phyloP scores from a whole-genome alignment of 2,329 filamentous ascomycete genomes.

The Bipolaris cookei region DNA sequence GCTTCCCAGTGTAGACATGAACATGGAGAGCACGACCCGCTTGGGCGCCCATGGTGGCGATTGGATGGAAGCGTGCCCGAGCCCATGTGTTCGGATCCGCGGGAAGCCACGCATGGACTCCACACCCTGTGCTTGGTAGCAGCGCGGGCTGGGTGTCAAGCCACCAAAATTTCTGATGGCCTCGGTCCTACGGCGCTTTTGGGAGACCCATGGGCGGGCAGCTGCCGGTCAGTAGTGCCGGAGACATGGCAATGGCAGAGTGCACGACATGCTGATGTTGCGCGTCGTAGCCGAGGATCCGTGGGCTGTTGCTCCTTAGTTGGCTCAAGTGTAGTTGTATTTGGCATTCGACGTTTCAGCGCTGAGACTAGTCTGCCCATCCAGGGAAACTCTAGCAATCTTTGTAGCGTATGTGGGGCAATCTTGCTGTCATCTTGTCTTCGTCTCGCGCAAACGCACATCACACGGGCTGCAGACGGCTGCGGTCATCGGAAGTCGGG shows the following conservation, averaged over 20 bases:
- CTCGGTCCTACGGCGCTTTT: slow-evolving; percentile 12
- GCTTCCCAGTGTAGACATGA: slow-evolving; percentile 6
- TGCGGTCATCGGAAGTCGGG: slow-evolving; percentile 12
- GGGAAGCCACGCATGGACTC: slow-evolving; percentile 17
- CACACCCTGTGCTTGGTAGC: slow-evolving; percentile 10
- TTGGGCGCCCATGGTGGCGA: neutral
- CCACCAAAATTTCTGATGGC: slow-evolving; percentile 18
- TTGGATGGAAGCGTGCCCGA: slow-evolving; percentile 14
- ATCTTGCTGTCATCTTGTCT: slow-evolving; percentile 4
- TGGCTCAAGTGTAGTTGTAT: slow-evolving; percentile 7
- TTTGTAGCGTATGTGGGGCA: slow-evolving; percentile 13
- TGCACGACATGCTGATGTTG: slow-evolving; percentile 3
- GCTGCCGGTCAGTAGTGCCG: slow-evolving; percentile 6
- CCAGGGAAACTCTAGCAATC: slow-evolving; percentile 9
- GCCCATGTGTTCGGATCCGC: slow-evolving; percentile 19
- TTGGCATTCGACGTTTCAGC: slow-evolving; percentile 18
- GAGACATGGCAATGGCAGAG: slow-evolving; percentile 6
- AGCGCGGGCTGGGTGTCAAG: slow-evolving; percentile 2
- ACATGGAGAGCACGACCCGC: slow-evolving; percentile 1
- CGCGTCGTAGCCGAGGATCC: slow-evolving; percentile 6
- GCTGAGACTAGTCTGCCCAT: neutral
- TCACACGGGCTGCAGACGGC: slow-evolving; percentile 1
- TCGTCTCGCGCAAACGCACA: neutral
- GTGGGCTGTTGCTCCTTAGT: neutral
- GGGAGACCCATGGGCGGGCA: neutral